phyloP scores from a whole-genome alignment of 352 stramenopile genomes.

The Phytophthora megakarya region DNA sequence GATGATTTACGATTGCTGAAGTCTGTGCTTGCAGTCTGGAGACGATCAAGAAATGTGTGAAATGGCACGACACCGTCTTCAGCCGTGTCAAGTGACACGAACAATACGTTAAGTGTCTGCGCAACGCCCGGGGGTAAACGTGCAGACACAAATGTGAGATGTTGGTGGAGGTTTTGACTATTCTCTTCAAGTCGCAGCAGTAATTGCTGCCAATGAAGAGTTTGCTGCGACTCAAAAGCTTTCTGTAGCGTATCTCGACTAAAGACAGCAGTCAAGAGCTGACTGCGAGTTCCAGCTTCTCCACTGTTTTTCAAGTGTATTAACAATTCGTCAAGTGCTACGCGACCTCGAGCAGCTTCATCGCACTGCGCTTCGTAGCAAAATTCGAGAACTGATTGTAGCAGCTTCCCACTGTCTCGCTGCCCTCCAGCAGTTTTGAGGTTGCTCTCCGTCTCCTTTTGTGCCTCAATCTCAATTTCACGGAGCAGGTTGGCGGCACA shows the following conservation, averaged over 20 bases:
- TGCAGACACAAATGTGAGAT: slow-evolving; percentile 38
- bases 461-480: slow-evolving; percentile 21
- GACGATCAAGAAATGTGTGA: slow-evolving; percentile 38
- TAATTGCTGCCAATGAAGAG: slow-evolving; percentile 70
- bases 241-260: slow-evolving; percentile 14
- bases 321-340: slow-evolving; percentile 17
- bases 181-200: slow-evolving; percentile 47
- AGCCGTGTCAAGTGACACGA: slow-evolving; percentile 47
- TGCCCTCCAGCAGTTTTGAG: slow-evolving; percentile 3
- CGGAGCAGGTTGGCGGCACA: slow-evolving; percentile 45
- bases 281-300: slow-evolving; percentile 4
- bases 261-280: slow-evolving; percentile 25
- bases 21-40: slow-evolving; percentile 30
- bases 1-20: slow-evolving; percentile 29
- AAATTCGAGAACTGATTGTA: slow-evolving; percentile 29
- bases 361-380: slow-evolving; percentile 37
- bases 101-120: slow-evolving; percentile 34
- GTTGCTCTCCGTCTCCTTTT: not conserved
- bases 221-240: slow-evolving; percentile 36
- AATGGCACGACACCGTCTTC: slow-evolving; percentile 52
- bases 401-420: slow-evolving; percentile 18
- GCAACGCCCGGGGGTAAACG: slow-evolving; percentile 29
- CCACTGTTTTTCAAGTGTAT: slow-evolving; percentile 11
- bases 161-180: slow-evolving; percentile 42
- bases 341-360: slow-evolving; percentile 24